A percentile compares a stretch with the other conserved stretches of the same genome.
These are phyloP conservation scores for Arthrobotrys iridis DNA, from an alignment of 2,329 filamentous ascomycete species.

Conservation along the genomic window DNA sequence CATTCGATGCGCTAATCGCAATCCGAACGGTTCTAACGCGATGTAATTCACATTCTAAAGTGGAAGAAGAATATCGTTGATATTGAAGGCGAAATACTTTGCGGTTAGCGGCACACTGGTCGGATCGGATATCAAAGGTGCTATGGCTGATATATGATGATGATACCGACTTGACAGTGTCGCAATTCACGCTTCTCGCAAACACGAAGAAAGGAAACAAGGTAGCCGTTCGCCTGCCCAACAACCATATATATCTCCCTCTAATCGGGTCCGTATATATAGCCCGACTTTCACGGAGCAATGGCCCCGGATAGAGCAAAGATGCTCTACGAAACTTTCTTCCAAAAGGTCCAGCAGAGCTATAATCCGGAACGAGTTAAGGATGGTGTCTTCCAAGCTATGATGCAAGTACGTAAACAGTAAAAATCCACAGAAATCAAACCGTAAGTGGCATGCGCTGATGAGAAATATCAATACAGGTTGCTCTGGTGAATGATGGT, in stretches of 20 bases:
- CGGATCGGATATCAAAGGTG: background rate
- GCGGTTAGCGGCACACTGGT: conserved; percentile 70
- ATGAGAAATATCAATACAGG: conserved; percentile 22
- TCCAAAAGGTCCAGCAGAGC: conserved; percentile 75
- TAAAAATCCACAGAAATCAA: background rate
- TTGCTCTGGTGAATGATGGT: conserved; percentile 48
- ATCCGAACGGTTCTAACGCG: conserved; percentile 50
- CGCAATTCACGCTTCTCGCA: conserved; percentile 93
- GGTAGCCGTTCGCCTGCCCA: background rate
- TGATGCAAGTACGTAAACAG: conserved; percentile 85
- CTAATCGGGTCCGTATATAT: background rate
- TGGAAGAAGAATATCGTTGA: conserved; percentile 93
- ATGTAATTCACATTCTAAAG: conserved; percentile 63
- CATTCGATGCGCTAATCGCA: background rate
- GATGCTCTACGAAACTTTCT: conserved; percentile 83
- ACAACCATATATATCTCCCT: background rate
- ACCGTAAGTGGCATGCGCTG: background rate
- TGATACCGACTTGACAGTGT: conserved; percentile 70
- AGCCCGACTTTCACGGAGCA: conserved; percentile 93
- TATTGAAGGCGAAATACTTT: conserved; percentile 90
- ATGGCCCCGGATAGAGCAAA: conserved; percentile 80
- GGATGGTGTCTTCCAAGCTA: conserved; percentile 96
- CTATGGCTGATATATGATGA: background rate
- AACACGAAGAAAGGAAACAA: conserved; percentile 92
- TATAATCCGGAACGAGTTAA: conserved; percentile 82